Percentiles rank a stretch among this genome's conserved stretches.
phyloP scores from a whole-genome alignment of 495 filamentous ascomycete genomes.

The Trichoderma asperelloides region DNA sequence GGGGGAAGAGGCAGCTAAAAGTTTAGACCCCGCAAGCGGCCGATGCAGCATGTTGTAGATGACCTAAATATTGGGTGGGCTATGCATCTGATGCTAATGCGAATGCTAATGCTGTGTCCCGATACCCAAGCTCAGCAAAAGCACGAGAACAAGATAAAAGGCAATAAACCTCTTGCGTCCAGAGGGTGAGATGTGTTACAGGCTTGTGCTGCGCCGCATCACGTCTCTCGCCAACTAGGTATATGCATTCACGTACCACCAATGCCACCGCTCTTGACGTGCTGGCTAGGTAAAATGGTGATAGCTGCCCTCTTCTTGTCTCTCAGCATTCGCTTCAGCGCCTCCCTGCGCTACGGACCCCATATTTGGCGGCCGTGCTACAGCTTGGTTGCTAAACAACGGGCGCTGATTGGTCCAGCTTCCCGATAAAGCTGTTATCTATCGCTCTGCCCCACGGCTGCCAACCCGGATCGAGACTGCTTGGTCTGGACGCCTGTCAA shows the following conservation, averaged over 20 bases:
- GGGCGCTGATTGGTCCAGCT: not conserved
- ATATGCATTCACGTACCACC: not conserved
- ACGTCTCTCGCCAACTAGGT: not conserved
- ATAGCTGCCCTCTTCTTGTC: not conserved
- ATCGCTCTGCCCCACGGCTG: not conserved
- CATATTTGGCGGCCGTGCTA: not conserved
- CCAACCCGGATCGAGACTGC: not conserved
- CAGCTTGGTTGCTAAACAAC: slow-evolving; percentile 3
- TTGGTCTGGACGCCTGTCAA: not conserved
- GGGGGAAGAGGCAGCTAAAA: too few relatives aligned
- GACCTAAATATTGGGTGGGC: too few relatives aligned
- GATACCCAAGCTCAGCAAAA: too few relatives aligned
- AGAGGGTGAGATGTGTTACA: not conserved
- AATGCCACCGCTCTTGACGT: not conserved
- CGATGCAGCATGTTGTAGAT: too few relatives aligned
- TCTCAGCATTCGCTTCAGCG: not conserved
- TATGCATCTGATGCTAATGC: too few relatives aligned
- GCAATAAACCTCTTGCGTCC: too few relatives aligned
- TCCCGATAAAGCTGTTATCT: not conserved
- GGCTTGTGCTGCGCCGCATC: too few relatives aligned
- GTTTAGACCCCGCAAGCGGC: too few relatives aligned
- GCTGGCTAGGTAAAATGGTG: not conserved
- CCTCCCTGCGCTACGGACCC: not conserved
- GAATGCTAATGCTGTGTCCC: too few relatives aligned
- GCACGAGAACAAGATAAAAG: too few relatives aligned